A percentile compares a stretch with the other conserved stretches of the same genome.
These are phyloP conservation scores for Elsinoe perseae DNA, from an alignment of 2,329 filamentous ascomycete genomes.

Conservation along the genomic window DNA sequence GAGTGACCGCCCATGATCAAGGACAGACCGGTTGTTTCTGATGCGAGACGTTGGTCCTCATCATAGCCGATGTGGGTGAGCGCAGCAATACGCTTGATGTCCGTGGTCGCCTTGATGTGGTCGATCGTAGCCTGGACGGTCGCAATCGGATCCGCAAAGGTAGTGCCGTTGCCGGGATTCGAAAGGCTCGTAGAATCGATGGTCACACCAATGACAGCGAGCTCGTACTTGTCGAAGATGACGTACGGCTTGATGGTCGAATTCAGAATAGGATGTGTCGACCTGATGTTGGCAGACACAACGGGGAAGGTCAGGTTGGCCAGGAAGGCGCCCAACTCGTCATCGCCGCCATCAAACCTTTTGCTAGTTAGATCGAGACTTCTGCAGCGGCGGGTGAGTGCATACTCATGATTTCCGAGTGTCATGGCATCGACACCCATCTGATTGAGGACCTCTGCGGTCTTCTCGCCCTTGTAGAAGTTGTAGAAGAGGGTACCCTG, in stretches of 20 bases:
- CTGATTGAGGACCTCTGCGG: constrained; percentile 57
- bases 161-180: constrained; percentile 50
- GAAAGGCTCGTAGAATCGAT: constrained; percentile 54
- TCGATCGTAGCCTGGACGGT: constrained; percentile 56
- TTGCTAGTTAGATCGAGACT: neutral
- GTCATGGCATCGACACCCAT: constrained; percentile 62
- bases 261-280: constrained; percentile 52
- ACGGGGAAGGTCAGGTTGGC: constrained; percentile 58
- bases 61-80: constrained; percentile 62
- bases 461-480: constrained; percentile 61
- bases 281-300: constrained; percentile 55
- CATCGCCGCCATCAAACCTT: constrained; percentile 54
- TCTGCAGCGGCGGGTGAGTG: neutral
- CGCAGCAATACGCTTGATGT: constrained; percentile 57
- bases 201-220: constrained; percentile 59
- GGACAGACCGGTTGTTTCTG: constrained; percentile 55
- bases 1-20: constrained; percentile 59
- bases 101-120: constrained; percentile 53
- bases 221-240: constrained; percentile 52
- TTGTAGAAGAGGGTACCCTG: constrained; percentile 61
- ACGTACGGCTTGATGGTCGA: constrained; percentile 58
- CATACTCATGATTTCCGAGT: constrained; percentile 51
- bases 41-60: constrained; percentile 53
- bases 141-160: constrained; percentile 50
- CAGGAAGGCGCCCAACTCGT: constrained; percentile 54